Evolutionary conservation across 164 flowering plant genomes (phyloP).

Genomic region (Santalum album): DNA sequence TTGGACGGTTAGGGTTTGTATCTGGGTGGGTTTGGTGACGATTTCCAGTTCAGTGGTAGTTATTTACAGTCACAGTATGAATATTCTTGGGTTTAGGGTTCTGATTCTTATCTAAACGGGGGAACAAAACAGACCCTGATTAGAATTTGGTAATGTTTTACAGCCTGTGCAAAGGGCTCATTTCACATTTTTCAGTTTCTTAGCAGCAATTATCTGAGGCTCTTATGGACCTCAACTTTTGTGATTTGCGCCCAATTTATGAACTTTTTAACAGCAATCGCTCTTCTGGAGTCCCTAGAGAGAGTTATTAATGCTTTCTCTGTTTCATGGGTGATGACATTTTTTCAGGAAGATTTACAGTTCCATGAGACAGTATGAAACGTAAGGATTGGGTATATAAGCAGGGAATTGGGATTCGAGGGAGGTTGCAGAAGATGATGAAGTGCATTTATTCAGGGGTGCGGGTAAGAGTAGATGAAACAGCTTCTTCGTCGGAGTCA

Average conservation of each 20-base stretch:
- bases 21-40: too few species aligned
- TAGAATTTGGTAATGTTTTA: too few species aligned
- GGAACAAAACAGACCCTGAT: too few species aligned
- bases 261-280: slow-evolving; percentile 7
- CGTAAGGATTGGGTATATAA: slow-evolving; percentile 28
- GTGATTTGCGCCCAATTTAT: not conserved
- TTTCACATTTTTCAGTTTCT: too few species aligned
- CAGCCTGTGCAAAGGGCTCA: too few species aligned
- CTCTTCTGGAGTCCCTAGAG: not conserved
- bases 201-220: too few species aligned
- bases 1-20: not conserved
- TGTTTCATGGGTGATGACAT: slow-evolving; percentile 12
- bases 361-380: slow-evolving; percentile 37
- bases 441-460: slow-evolving; percentile 69
- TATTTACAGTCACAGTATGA: too few species aligned
- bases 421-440: slow-evolving; percentile 45
- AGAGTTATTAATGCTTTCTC: slow-evolving; percentile 8
- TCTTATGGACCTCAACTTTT: too few species aligned
- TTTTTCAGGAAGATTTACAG: slow-evolving; percentile 10
- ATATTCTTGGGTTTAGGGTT: too few species aligned
- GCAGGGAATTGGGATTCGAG: slow-evolving; percentile 15
- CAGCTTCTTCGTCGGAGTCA: slow-evolving; percentile 59
- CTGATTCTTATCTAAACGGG: too few species aligned
- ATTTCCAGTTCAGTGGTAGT: too few species aligned
- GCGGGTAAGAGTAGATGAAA: slow-evolving; percentile 43